Evolutionary conservation across 257 asterid genomes (phyloP), one percentile per base, ranked within the genome.

Genomic region (Craterostigma plantagineum): DNA sequence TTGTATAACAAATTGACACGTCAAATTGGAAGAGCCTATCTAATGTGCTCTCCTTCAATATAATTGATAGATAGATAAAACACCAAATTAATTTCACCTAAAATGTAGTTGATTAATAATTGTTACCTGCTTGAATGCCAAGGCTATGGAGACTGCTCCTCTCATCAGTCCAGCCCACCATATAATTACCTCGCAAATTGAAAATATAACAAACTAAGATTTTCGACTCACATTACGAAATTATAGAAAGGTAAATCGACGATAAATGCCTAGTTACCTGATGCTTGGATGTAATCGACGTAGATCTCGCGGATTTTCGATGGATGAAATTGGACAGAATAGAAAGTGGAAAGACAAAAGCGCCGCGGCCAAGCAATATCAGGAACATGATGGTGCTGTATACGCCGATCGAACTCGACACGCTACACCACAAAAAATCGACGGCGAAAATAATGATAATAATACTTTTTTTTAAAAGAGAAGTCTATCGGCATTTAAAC

Each of bases 161-260:
- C 98, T 73, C 86, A 82, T 79, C 45, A 87, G 83, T 33, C 98
- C 98, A 15, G 98, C 95, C 98, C 98, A 87, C 92, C 93, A 82
- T 47, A 87, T 63, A 12, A 87, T 55, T n/a, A 78, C 57, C 96
- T 86, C 58, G 17, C 57, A 16, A 18, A 48, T 35, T 11, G 18
- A 17, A 27, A 4, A 16, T 3, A 14, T 3, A 16, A 41, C 5
- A 36, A 36, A 23, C 6, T 23, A 2, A 23, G 6, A 6, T 23
- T 2, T n/a, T n/a, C n/a, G n/a, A n/a, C n/a, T n/a, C n/a, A n/a
- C n/a, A 23, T 23, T 23, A 23, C 6, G 30, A 23, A 23, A 23
- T 23, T 23, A 23, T 23, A 23, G n/a, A n/a, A n/a, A n/a, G n/a
- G 30, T 23, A 23, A 23, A 23, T 2, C 48, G 33, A 14, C 10